Evolutionary conservation across 768 basidiomycete genomes (phyloP).

Genomic region (Clavaria fumosa): DNA sequence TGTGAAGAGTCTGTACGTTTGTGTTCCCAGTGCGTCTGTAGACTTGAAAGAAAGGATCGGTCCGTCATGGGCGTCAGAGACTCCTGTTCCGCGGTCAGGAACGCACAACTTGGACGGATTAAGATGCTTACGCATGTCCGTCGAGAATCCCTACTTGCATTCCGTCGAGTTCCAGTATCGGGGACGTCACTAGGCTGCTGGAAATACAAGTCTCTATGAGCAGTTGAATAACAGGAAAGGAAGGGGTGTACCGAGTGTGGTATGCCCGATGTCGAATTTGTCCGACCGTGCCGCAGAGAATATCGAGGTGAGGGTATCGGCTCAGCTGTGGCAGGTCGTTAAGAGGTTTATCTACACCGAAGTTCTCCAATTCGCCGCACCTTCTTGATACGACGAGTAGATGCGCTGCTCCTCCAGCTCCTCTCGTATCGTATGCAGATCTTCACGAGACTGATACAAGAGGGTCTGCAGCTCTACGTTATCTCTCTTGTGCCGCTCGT

Average conservation of each 20-base stretch:
- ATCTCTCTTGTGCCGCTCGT: constrained; percentile 68
- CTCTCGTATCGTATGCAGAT: constrained; percentile 48
- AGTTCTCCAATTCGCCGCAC: constrained; percentile 5
- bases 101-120: constrained; percentile 1
- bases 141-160: constrained; percentile 16
- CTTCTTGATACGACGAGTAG: constrained; percentile 29
- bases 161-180: constrained; percentile 11
- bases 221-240: too few species aligned
- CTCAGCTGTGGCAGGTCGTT: constrained; percentile 12
- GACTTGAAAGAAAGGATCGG: constrained; percentile 31
- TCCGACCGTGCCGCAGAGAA: too few species aligned
- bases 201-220: too few species aligned
- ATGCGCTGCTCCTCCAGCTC: constrained; percentile 65
- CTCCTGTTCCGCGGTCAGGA: constrained; percentile 17
- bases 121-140: constrained; percentile 13
- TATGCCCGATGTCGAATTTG: background rate
- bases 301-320: constrained; percentile 18
- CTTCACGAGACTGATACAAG: constrained; percentile 63
- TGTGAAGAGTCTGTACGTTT: too few species aligned
- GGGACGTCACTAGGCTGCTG: too few species aligned
- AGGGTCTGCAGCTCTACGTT: constrained; percentile 66
- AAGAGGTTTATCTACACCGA: background rate
- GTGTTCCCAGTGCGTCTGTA: too few species aligned
- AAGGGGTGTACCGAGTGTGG: background rate
- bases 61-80: constrained; percentile 30